Base-by-base conservation (phyloP, 73 alveolate species). In the Paramecium tetraurelia region DNA sequence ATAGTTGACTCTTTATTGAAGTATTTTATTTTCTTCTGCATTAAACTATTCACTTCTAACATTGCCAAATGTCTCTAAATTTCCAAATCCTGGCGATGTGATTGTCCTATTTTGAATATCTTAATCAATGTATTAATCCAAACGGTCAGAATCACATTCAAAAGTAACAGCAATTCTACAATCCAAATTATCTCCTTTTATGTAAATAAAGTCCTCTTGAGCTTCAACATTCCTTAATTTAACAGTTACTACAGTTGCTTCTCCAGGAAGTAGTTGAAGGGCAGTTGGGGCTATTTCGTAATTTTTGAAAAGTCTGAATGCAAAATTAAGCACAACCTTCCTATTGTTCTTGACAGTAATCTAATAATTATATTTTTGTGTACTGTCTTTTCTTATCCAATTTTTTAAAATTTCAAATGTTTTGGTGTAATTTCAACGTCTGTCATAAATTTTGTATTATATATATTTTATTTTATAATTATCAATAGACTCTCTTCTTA, bases 401-500 rank as follows among this genome's bases (percentile, higher is more conserved):
- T 58, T 21, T 29, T 38, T 41, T 35, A n/a, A 38, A 77, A 77
- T 77, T 77, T 77, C 89, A 77, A 77, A 77, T 77, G 89, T 77
- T 27, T 35, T 16, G 89, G 40, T 27, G 41, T 38, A 41, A 77
- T 77, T 40, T 77, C 89, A 77, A 77, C 89, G 89, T 77, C 89
- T 38, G 41, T 20, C 89, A 77, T 77, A 48, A 48, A 48, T 48
- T 48, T 48, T 48, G 59, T 48, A 48, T 48, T 48, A 48, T 48
- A 48, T 48, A 48, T 48, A 33, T 68, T 48, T 48, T 48, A 48
- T 48, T 48, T 48, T 48, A 48, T 48, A 48, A 48, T 48, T 16
- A 48, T 48, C 96, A 95, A 93, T 95, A 95, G 21, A 85, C 94
- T 95, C 97, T 95, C 93, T 95, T 95, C 94, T 84, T 94, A 22